Base-by-base conservation (phyloP, 2,329 filamentous ascomycete genomes). In the Epichloe sylvatica region DNA sequence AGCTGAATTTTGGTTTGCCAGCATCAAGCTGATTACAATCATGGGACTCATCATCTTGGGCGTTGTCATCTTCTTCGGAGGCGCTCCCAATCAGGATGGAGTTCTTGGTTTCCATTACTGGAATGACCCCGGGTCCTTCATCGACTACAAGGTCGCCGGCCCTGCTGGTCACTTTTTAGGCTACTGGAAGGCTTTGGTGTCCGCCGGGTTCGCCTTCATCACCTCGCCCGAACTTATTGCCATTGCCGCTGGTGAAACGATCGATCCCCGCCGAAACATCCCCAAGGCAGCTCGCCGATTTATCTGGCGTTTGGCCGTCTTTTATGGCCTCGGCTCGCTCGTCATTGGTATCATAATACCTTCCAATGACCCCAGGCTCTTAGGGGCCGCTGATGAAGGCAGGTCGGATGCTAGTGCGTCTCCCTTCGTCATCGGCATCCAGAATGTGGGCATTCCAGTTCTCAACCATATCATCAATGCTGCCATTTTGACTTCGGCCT, bases 391-490 rank as follows among this genome's bases (percentile, higher is more conserved):
- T 38, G 34, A 51, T 5, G 37, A 3, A 8, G 51, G 51, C 41
- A 53, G 42, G 25, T 80, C 81, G 55, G 70, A 76, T 57, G 59
- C 79, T 8, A 74, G 72, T 8, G 75, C 78, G 2, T 81, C 76
- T 34, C 81, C 81, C 1, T 79, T 81, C 63, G 78, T 81, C 46
- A 76, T 81, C 55, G 82, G 83, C 34, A 86, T 87, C 66, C 73
- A 80, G 60, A 70, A 76, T 21, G 73, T 83, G 5, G 73, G 77
- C 11, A 86, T 90, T 56, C 65, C 68, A 2, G 75, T 72, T 1
- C 72, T 86, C 2, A 77, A 82, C 56, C 77, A 76, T 53, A 72
- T 84, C 56, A 81, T 86, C 67, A 86, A 86, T 59, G 81, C 74
- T 35, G 79, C 77, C 19, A 77, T 86, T 56, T 68, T 85, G 47